Evolutionary conservation across 352 stramenopile species (phyloP).

Genomic region (Globisporangium rhizosaccharum): DNA sequence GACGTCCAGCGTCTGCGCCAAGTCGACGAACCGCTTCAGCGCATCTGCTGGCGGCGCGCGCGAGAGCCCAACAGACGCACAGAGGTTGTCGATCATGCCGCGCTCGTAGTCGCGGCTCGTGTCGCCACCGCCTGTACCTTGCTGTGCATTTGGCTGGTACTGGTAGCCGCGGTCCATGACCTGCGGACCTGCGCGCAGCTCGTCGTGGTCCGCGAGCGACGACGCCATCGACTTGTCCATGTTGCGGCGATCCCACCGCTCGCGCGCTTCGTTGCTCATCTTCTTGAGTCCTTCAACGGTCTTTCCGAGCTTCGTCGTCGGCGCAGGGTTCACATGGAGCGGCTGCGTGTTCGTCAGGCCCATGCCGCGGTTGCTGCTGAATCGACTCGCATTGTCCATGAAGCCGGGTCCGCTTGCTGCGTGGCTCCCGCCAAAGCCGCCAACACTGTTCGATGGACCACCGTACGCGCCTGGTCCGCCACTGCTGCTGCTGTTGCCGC

Average conservation of each 20-base stretch:
- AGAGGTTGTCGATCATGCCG: constrained; percentile 81
- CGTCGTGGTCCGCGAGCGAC: constrained; percentile 83
- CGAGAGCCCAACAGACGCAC: constrained; percentile 64
- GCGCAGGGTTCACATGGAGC: constrained; percentile 23
- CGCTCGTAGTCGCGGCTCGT: constrained; percentile 84
- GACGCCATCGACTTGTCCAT: constrained; percentile 89
- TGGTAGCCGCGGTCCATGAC: constrained; percentile 67
- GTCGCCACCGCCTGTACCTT: constrained; percentile 60
- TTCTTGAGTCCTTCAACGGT: constrained; percentile 79
- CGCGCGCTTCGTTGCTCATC: constrained; percentile 66
- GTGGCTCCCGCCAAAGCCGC: constrained; percentile 4
- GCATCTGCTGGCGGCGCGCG: constrained; percentile 70
- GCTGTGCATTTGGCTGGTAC: constrained; percentile 59
- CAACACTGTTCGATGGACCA: constrained; percentile 12
- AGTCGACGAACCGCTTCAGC: constrained; percentile 79
- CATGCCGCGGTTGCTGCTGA: constrained; percentile 45
- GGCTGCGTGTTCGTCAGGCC: constrained; percentile 46
- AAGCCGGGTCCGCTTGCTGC: constrained; percentile 21
- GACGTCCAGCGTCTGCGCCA: constrained; percentile 81
- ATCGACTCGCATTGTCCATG: constrained; percentile 54
- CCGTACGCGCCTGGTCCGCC: constrained; percentile 11
- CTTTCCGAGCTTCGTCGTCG: constrained; percentile 63
- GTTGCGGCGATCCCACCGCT: constrained; percentile 84
- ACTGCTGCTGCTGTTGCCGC: constrained; percentile 8
- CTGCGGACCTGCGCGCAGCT: constrained; percentile 54